Conservation (phyloP, 805 yeast genomes). For the Saturnispora silvae region DNA sequence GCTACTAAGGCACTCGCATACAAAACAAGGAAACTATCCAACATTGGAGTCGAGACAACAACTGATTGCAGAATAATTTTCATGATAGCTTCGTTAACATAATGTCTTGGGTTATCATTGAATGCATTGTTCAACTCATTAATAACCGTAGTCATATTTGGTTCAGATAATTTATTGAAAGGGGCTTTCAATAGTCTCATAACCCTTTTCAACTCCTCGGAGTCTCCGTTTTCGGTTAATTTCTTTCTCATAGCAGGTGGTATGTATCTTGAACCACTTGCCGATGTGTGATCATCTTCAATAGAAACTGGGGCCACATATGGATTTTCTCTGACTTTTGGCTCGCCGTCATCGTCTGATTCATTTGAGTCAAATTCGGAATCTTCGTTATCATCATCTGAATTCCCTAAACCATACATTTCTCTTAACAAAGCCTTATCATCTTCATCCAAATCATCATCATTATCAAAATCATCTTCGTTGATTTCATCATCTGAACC, state of each 20-base stretch:
- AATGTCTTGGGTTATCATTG: conserved; percentile 59
- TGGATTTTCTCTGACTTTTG: conserved; percentile 54
- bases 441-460: conserved; percentile 24
- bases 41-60: conserved; percentile 47
- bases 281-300: conserved; percentile 9
- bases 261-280: conserved; percentile 41
- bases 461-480: conserved; percentile 25
- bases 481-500: conserved; percentile 19
- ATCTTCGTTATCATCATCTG: conserved; percentile 17
- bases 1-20: conserved; percentile 73
- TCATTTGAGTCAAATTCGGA: conserved; percentile 16
- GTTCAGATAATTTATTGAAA: conserved; percentile 80
- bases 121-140: conserved; percentile 58
- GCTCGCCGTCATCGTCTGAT: conserved; percentile 20
- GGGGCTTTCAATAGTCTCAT: conserved; percentile 68
- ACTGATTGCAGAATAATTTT: conserved; percentile 55
- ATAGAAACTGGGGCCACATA: conserved; percentile 49
- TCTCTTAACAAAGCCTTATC: conserved; percentile 23
- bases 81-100: conserved; percentile 65
- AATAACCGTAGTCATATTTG: conserved; percentile 63
- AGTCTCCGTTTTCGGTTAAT: conserved; percentile 27
- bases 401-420: conserved; percentile 25
- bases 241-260: conserved; percentile 79
- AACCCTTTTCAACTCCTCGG: conserved; percentile 39
- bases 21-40: conserved; percentile 69